Evolutionary conservation across 257 asterid species (phyloP).

Genomic region (Rehmannia glutinosa): DNA sequence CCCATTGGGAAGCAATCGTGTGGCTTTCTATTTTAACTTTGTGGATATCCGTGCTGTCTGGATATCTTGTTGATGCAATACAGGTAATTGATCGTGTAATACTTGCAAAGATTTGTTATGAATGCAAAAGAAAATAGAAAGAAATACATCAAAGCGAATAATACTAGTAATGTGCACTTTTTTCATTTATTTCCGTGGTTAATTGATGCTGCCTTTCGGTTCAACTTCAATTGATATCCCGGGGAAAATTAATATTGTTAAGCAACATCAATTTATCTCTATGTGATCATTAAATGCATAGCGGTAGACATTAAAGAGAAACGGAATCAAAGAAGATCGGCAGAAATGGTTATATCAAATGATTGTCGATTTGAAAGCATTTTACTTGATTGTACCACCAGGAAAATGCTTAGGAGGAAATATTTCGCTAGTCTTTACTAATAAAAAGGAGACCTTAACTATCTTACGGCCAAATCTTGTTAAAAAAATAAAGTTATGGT

Average conservation of each 20-base stretch:
- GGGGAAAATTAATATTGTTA: not conserved
- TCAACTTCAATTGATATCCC: not conserved
- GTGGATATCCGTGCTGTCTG: conserved; percentile 92
- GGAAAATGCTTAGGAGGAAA: not conserved
- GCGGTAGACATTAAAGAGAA: not conserved
- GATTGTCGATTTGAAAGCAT: not conserved
- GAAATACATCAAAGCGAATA: not conserved
- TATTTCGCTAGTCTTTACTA: not conserved
- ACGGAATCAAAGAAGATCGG: not conserved
- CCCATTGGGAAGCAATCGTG: conserved; percentile 80
- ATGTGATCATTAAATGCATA: not conserved
- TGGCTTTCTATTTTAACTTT: conserved; percentile 89
- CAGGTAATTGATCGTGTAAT: conserved; percentile 40
- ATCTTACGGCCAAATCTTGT: too few relatives aligned
- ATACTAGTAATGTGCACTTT: too few relatives aligned
- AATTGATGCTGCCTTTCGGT: not conserved
- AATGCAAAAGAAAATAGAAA: not conserved
- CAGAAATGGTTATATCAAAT: not conserved
- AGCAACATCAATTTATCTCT: not conserved
- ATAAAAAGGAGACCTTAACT: too few relatives aligned
- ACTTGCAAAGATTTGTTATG: not conserved
- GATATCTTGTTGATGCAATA: conserved; percentile 91
- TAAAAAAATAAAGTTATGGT: too few relatives aligned
- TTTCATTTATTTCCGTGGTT: too few relatives aligned
- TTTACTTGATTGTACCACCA: too few relatives aligned